These are phyloP conservation scores for Neurospora cerealis DNA, from an alignment of 495 filamentous ascomycete genomes.

Conservation along the genomic window DNA sequence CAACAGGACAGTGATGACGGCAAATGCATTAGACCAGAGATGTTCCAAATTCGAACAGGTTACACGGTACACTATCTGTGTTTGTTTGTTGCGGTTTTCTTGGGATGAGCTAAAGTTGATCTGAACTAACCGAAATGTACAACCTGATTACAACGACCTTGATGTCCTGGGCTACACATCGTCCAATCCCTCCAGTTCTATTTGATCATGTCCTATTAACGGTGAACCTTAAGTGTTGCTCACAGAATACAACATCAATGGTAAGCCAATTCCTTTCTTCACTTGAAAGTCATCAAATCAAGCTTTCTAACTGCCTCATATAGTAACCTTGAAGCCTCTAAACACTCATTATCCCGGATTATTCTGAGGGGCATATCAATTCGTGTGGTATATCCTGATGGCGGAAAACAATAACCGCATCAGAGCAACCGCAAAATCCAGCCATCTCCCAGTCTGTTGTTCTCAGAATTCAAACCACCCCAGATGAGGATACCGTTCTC, in stretches of 20 bases:
- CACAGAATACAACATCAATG: neutral
- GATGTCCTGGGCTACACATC: neutral
- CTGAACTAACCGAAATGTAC: neutral
- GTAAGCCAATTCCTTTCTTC: neutral
- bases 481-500: slow-evolving; percentile 41
- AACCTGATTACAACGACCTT: neutral
- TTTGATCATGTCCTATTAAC: neutral
- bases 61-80: neutral
- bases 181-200: neutral
- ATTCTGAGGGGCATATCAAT: neutral
- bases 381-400: neutral
- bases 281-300: neutral
- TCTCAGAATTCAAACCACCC: slow-evolving; percentile 37
- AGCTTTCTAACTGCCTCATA: neutral
- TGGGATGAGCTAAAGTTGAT: neutral
- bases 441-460: slow-evolving; percentile 38
- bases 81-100: neutral
- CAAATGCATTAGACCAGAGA: neutral
- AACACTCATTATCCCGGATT: neutral
- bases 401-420: slow-evolving; percentile 11
- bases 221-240: neutral
- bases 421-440: slow-evolving; percentile 40
- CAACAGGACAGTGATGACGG: neutral
- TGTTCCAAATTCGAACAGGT: neutral
- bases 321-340: neutral